Conservation (phyloP, 2,329 filamentous ascomycete genomes). For the Endocalyx cinctus region DNA sequence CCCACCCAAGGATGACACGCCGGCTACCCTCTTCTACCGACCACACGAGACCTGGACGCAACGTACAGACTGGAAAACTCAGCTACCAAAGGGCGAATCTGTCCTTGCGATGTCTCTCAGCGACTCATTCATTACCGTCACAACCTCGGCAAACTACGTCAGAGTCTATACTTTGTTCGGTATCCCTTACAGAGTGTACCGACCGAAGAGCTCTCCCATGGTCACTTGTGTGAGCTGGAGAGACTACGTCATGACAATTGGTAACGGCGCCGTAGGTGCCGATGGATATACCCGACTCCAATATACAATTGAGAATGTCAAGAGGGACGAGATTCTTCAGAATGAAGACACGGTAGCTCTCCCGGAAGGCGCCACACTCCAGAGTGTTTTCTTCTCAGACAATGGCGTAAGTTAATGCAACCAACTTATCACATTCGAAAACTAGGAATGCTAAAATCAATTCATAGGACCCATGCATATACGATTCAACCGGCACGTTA, state of each 20-base stretch:
- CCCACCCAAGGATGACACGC: slow-evolving; percentile 59
- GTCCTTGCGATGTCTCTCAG: slow-evolving; percentile 86
- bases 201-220: slow-evolving; percentile 83
- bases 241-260: slow-evolving; percentile 94
- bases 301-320: slow-evolving; percentile 93
- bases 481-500: slow-evolving; percentile 86
- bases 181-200: slow-evolving; percentile 80
- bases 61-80: slow-evolving; percentile 82
- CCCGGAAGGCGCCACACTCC: slow-evolving; percentile 66
- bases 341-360: slow-evolving; percentile 89
- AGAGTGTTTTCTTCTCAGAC: slow-evolving; percentile 87
- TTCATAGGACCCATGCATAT: slow-evolving; percentile 82
- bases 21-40: slow-evolving; percentile 88
- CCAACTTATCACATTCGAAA: slow-evolving; percentile 1
- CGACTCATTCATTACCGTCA: slow-evolving; percentile 85
- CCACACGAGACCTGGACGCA: slow-evolving; percentile 97
- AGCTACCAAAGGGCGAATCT: slow-evolving; percentile 81
- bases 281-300: slow-evolving; percentile 74
- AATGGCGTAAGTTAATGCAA: slow-evolving; percentile 61
- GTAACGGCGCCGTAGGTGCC: slow-evolving; percentile 79
- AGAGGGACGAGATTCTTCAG: slow-evolving; percentile 89
- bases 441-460: slow-evolving; percentile 15
- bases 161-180: slow-evolving; percentile 92
- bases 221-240: slow-evolving; percentile 92
- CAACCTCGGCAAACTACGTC: slow-evolving; percentile 82